Conservation (phyloP, 306 rosid genomes). For the Casuarina equisetifolia region DNA sequence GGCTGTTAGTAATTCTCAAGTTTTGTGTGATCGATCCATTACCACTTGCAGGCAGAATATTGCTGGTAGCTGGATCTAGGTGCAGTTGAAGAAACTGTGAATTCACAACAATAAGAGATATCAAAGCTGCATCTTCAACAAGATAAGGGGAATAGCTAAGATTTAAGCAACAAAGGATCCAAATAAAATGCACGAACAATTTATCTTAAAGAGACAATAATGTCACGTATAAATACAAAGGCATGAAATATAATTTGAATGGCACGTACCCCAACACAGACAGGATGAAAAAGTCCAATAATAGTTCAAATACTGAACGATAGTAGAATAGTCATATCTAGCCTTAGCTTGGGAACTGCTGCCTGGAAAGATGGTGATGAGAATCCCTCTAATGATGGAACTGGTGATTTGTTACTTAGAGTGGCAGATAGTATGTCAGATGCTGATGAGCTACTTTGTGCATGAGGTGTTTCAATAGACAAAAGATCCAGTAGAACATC, state of each 20-base stretch:
- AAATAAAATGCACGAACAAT: not conserved
- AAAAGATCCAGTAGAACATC: constrained; percentile 82
- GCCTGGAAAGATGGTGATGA: constrained; percentile 84
- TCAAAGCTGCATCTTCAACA: constrained; percentile 32
- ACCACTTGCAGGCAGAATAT: constrained; percentile 68
- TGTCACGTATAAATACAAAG: not conserved
- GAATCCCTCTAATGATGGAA: constrained; percentile 65
- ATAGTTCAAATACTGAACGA: not conserved
- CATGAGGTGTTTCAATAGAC: constrained; percentile 60
- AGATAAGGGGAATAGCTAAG: constrained; percentile 13
- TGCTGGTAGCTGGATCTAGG: constrained; percentile 88
- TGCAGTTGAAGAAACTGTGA: constrained; percentile 94
- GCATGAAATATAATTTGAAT: constrained; percentile 8
- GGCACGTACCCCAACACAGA: not conserved
- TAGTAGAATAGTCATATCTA: constrained; percentile 9
- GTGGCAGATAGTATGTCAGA: constrained; percentile 52
- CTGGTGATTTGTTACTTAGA: constrained; percentile 50
- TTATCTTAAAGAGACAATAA: not conserved
- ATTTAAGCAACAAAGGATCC: constrained; percentile 28
- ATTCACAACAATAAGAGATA: constrained; percentile 32
- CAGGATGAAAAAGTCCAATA: constrained; percentile 20
- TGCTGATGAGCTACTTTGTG: constrained; percentile 47
- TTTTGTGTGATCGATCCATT: constrained; percentile 71
- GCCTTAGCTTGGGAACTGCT: constrained; percentile 94
- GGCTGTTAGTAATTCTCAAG: constrained; percentile 88